A percentile compares a stretch with the other conserved stretches of the same genome.
These are phyloP conservation scores for Flammula alnicola DNA, from an alignment of 1,284 basidiomycete genomes.

Conservation along the genomic window DNA sequence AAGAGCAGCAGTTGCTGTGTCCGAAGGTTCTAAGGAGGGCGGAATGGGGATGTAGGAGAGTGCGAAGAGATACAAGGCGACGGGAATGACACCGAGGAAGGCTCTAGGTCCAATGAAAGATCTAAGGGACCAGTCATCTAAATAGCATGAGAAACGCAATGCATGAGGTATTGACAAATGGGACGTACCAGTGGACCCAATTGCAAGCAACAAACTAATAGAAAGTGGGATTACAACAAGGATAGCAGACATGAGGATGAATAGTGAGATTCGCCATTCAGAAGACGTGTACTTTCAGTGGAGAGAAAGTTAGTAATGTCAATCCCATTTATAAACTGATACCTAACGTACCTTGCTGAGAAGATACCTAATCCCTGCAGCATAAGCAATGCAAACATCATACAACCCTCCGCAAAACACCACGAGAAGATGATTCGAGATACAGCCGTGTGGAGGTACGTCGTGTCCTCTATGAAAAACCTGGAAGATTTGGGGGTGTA, in stretches of 20 bases:
- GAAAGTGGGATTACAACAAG: conserved; percentile 65
- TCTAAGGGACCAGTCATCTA: conserved; percentile 29
- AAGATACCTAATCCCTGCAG: conserved; percentile 62
- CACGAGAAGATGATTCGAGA: conserved; percentile 62
- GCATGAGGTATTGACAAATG: conserved; percentile 7
- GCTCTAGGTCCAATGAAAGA: conserved; percentile 38
- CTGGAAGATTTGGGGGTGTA: conserved; percentile 31
- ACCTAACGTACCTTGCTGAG: conserved; percentile 49
- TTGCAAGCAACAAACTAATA: conserved; percentile 60
- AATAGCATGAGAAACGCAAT: conserved; percentile 5
- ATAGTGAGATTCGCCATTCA: conserved; percentile 70
- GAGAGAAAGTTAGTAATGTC: conserved; percentile 1
- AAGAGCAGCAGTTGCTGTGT: conserved; percentile 50
- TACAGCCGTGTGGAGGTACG: conserved; percentile 54
- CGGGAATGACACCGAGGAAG: conserved; percentile 52
- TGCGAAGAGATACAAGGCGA: conserved; percentile 58
- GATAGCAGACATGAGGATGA: conserved; percentile 57
- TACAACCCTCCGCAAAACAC: conserved; percentile 71
- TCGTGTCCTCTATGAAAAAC: conserved; percentile 25
- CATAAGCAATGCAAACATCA: conserved; percentile 69
- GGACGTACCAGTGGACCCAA: conserved; percentile 33
- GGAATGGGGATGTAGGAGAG: conserved; percentile 74
- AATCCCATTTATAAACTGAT: neutral
- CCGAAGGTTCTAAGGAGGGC: conserved; percentile 44
- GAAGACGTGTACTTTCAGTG: conserved; percentile 52